Conservation (phyloP, 805 yeast genomes). For the Nakazawaea ernobii region DNA sequence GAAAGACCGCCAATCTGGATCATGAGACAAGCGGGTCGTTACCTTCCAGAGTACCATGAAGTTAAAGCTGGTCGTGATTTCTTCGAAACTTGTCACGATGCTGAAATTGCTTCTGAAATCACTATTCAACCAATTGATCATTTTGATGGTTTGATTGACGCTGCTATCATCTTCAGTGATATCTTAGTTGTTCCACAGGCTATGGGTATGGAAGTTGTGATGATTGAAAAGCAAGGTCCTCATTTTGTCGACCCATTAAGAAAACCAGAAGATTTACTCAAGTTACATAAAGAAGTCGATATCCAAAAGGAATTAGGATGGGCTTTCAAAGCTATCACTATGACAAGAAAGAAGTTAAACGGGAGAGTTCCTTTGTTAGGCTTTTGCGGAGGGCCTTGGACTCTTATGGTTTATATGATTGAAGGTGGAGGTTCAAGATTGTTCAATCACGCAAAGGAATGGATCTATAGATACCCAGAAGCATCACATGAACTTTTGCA, state of each 20-base stretch:
- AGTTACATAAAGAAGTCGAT: slow-evolving; percentile 59
- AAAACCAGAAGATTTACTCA: slow-evolving; percentile 57
- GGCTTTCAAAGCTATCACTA: slow-evolving; percentile 91
- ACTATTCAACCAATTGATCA: slow-evolving; percentile 95
- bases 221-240: slow-evolving; percentile 95
- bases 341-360: slow-evolving; percentile 77
- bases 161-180: slow-evolving; percentile 95
- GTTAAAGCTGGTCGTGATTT: slow-evolving; percentile 84
- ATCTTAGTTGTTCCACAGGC: slow-evolving; percentile 97
- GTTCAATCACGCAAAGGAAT: slow-evolving; percentile 85
- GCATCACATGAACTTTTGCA: slow-evolving; percentile 67
- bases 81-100: slow-evolving; percentile 91
- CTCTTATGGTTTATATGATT: slow-evolving; percentile 91
- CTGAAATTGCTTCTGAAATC: slow-evolving; percentile 88
- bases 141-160: slow-evolving; percentile 85
- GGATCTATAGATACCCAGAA: slow-evolving; percentile 80
- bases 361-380: slow-evolving; percentile 95
- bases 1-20: slow-evolving; percentile 98
- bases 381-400: slow-evolving; percentile 98
- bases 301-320: slow-evolving; percentile 76
- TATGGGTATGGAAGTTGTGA: slow-evolving; percentile 91
- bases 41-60: slow-evolving; percentile 84
- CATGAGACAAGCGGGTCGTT: slow-evolving; percentile 98
- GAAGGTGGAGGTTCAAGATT: slow-evolving; percentile 96
- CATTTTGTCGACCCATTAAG: slow-evolving; percentile 86